A percentile compares a stretch with the other conserved stretches of the same genome.
Conservation (phyloP, 805 yeast species). For the Sugiyamaella boreocaroliniensis region DNA sequence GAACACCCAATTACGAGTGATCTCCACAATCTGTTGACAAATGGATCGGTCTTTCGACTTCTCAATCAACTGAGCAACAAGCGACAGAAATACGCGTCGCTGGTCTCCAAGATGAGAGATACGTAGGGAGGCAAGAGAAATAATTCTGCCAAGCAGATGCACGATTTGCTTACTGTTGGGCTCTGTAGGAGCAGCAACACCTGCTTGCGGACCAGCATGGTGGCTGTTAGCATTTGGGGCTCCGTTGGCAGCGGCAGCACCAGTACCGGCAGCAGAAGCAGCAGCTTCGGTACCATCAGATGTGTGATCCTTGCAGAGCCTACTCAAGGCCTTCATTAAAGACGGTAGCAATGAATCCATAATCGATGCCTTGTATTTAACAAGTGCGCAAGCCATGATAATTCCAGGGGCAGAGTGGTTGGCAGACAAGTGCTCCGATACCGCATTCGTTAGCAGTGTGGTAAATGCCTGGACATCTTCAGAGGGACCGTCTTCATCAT, state of each 20-base stretch:
- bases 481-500: conserved; percentile 45
- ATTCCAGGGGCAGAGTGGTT: conserved; percentile 75
- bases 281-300: conserved; percentile 15
- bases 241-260: conserved; percentile 20
- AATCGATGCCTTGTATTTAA: conserved; percentile 62
- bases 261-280: conserved; percentile 14
- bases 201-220: conserved; percentile 16
- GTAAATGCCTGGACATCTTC: conserved; percentile 61
- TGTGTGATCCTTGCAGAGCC: conserved; percentile 81
- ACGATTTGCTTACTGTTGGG: conserved; percentile 78
- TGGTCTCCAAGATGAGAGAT: conserved; percentile 89
- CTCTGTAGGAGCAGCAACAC: conserved; percentile 35
- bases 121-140: conserved; percentile 71
- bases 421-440: conserved; percentile 67
- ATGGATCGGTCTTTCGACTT: conserved; percentile 74
- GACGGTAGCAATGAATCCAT: conserved; percentile 70
- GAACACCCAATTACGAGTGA: conserved; percentile 87
- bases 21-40: conserved; percentile 62
- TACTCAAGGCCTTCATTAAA: conserved; percentile 81
- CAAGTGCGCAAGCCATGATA: conserved; percentile 64
- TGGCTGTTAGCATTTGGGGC: conserved; percentile 19
- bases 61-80: conserved; percentile 85
- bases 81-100: conserved; percentile 76
- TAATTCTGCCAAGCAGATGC: conserved; percentile 62
- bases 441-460: conserved; percentile 53